These are phyloP conservation scores for Syzygium malaccense DNA, from an alignment of 441 rosid genomes.

Conservation along the genomic window DNA sequence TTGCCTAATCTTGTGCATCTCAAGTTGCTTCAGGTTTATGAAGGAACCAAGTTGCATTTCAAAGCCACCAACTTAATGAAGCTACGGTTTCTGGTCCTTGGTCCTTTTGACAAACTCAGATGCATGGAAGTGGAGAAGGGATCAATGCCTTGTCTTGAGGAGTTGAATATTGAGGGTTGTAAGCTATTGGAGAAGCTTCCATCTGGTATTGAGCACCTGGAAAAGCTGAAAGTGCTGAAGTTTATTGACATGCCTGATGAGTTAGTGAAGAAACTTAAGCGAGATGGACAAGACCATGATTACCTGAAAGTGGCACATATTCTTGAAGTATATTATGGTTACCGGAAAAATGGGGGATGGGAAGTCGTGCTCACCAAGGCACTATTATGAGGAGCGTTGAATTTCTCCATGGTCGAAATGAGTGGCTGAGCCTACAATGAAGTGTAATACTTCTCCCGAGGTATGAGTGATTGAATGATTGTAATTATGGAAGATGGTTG, in stretches of 20 bases:
- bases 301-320: background rate
- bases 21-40: background rate
- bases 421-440: background rate
- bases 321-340: background rate
- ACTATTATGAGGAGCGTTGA: background rate
- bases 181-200: background rate
- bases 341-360: background rate
- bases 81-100: background rate
- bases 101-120: background rate
- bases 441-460: too few relatives aligned
- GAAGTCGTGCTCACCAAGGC: background rate
- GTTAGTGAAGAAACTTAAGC: background rate
- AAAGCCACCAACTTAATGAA: background rate
- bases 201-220: background rate
- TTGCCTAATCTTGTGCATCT: background rate
- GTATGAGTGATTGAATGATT: background rate
- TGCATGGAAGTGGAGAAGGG: background rate
- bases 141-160: background rate
- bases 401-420: background rate
- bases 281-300: rapidly evolving
- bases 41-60: background rate
- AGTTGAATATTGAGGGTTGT: background rate
- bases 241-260: background rate
- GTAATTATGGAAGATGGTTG: background rate
- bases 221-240: background rate